Evolutionary conservation across 441 rosid species (phyloP), one percentile per base, ranked within the genome.

Genomic region (Croton laevigatus): DNA sequence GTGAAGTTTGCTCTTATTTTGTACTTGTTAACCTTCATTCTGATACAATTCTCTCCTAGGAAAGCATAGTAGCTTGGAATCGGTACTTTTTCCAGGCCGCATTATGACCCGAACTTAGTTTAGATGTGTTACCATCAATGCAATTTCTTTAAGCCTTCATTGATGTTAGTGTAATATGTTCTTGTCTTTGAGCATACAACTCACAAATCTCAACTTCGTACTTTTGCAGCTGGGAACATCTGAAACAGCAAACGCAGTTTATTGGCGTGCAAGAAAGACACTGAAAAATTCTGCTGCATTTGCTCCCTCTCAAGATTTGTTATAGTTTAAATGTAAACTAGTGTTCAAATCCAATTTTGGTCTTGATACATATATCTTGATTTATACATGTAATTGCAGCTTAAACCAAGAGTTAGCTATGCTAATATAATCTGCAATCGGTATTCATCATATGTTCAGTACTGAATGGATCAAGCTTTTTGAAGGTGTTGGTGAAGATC

Each of bases 191-290:
- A 49, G 5, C 17, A 17, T 53, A 19, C 19, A 19, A 19, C 0
- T 46, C 46, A 20, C 63, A 4, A 48, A 20, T 32, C n/a, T 62
- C 20, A 49, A 73, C 46, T 52, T 53, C 54, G 23, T 62, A 16
- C 16, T 70, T 54, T 61, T 54, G 65, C 90, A 94, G 98, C 70
- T 85, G 79, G 98, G 97, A 72, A 94, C 94, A 37, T 84, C 97
- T 14, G 96, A 90, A 80, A 86, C 88, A 0, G 85, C 88, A 12
- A 73, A 74, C 22, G 90, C 87, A 0, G 85, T 94, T 61, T 68
- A 79, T 59, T 90, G 95, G 93, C 94, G 95, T 0, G 97, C 97
- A 3, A 81, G 86, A 66, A 94, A 89, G 86, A 82, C 87, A 1
- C 81, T 94, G 1, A 86, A 78, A 64, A 85, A 82, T 38, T 73